Conservation (phyloP, 2,329 filamentous ascomycete species). For the Cladophialophora bantiana region DNA sequence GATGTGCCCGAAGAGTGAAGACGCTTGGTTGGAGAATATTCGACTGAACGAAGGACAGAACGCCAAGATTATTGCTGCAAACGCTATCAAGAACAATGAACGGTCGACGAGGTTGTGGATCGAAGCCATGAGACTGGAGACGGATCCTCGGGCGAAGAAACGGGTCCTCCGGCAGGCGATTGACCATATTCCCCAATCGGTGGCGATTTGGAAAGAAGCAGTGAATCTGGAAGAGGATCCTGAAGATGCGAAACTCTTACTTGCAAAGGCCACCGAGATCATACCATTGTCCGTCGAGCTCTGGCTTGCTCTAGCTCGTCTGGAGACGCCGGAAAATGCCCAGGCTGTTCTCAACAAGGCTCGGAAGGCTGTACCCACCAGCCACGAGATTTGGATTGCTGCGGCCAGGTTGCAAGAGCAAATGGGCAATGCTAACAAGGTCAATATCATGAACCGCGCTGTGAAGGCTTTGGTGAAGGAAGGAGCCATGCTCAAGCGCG, state of each 20-base stretch:
- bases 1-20: slow-evolving; percentile 90
- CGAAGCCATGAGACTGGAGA: slow-evolving; percentile 91
- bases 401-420: slow-evolving; percentile 88
- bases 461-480: slow-evolving; percentile 87
- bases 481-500: slow-evolving; percentile 94
- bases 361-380: slow-evolving; percentile 90
- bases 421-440: slow-evolving; percentile 79
- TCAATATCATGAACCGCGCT: slow-evolving; percentile 94
- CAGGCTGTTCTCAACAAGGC: slow-evolving; percentile 95
- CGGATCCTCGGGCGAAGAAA: slow-evolving; percentile 83
- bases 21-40: slow-evolving; percentile 96
- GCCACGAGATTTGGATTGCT: slow-evolving; percentile 95
- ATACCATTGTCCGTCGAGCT: slow-evolving; percentile 93
- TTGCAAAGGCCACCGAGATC: slow-evolving; percentile 94
- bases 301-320: slow-evolving; percentile 89
- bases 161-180: slow-evolving; percentile 89
- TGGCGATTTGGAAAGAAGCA: slow-evolving; percentile 96
- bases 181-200: slow-evolving; percentile 91
- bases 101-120: slow-evolving; percentile 90
- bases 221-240: slow-evolving; percentile 94
- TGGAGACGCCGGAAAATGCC: slow-evolving; percentile 89
- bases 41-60: slow-evolving; percentile 90
- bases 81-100: slow-evolving; percentile 90
- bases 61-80: slow-evolving; percentile 92
- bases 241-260: slow-evolving; percentile 82